Conservation (phyloP, 805 yeast genomes). For the Saccharomycopsis amapae region DNA sequence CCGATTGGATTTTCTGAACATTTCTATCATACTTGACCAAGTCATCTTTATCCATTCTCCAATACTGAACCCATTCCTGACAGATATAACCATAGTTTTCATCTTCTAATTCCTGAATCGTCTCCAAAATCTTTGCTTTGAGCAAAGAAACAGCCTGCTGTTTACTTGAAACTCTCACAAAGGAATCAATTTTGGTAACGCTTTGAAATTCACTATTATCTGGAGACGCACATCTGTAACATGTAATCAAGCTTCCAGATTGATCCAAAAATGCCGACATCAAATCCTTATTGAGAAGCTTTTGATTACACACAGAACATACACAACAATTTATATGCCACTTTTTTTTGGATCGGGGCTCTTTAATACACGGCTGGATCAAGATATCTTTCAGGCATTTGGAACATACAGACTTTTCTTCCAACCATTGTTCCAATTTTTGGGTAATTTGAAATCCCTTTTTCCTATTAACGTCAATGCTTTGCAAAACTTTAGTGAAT, state of each 20-base stretch:
- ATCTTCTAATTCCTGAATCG: slow-evolving; percentile 16
- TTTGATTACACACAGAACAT: slow-evolving; percentile 10
- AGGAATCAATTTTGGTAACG: slow-evolving; percentile 1
- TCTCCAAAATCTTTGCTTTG: slow-evolving; percentile 11
- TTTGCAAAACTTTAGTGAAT: background rate
- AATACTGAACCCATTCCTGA: slow-evolving; percentile 18
- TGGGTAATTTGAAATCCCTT: slow-evolving; percentile 9
- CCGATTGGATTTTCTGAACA: slow-evolving; percentile 14
- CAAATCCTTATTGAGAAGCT: slow-evolving; percentile 8
- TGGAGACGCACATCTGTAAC: slow-evolving; percentile 4
- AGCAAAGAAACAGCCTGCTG: slow-evolving; percentile 12
- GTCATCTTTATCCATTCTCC: slow-evolving; percentile 18
- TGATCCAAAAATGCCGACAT: slow-evolving; percentile 3
- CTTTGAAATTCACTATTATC: background rate
- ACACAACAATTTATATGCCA: slow-evolving; percentile 17
- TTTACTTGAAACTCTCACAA: background rate
- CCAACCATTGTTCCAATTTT: slow-evolving; percentile 14
- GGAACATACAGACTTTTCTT: slow-evolving; percentile 7
- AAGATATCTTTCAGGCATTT: slow-evolving; percentile 9
- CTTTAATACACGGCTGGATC: slow-evolving; percentile 10
- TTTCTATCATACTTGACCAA: slow-evolving; percentile 12
- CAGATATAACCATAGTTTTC: slow-evolving; percentile 19
- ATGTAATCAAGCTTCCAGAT: slow-evolving; percentile 1
- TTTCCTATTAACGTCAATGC: background rate
- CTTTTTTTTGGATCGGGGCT: slow-evolving; percentile 5